A percentile compares a stretch with the other conserved stretches of the same genome.
These are phyloP conservation scores for Tuctoria greenei DNA, from an alignment of 176 grass and related monocot species.

Conservation along the genomic window DNA sequence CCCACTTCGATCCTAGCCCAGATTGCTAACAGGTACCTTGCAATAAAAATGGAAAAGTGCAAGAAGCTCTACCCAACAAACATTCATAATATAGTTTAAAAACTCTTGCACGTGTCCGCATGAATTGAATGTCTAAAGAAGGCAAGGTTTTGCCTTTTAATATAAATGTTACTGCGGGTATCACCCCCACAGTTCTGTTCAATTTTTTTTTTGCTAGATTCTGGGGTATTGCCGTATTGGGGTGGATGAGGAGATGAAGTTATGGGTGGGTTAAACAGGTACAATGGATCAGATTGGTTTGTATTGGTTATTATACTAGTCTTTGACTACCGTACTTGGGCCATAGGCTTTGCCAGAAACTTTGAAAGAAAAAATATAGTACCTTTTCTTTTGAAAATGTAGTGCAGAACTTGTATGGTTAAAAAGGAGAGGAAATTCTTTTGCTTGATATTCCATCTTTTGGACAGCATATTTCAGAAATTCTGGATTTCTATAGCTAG, in stretches of 20 bases:
- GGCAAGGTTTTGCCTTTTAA: background rate
- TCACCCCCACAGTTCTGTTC: background rate
- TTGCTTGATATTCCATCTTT: background rate
- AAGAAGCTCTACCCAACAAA: slow-evolving; percentile 1
- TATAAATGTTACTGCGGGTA: background rate
- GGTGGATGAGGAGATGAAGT: too few species aligned
- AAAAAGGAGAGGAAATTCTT: background rate
- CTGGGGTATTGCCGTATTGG: background rate
- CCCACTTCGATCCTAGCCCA: too few species aligned
- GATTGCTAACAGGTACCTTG: too few species aligned
- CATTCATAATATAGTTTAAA: slow-evolving; percentile 1
- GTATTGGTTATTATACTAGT: slow-evolving; percentile 1
- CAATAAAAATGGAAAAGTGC: background rate
- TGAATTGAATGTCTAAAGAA: background rate
- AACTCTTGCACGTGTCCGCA: slow-evolving; percentile 17
- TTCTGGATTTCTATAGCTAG: background rate
- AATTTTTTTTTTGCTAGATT: too few species aligned
- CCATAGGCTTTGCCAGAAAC: slow-evolving; percentile 19
- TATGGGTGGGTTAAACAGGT: too few species aligned
- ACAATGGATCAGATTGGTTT: background rate
- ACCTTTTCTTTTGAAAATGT: background rate
- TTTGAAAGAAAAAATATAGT: background rate
- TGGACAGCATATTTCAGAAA: background rate
- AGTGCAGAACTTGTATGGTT: background rate
- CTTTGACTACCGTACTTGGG: background rate